Base-by-base conservation (phyloP, 2,329 filamentous ascomycete genomes). In the Pestalotiopsis sp. region DNA sequence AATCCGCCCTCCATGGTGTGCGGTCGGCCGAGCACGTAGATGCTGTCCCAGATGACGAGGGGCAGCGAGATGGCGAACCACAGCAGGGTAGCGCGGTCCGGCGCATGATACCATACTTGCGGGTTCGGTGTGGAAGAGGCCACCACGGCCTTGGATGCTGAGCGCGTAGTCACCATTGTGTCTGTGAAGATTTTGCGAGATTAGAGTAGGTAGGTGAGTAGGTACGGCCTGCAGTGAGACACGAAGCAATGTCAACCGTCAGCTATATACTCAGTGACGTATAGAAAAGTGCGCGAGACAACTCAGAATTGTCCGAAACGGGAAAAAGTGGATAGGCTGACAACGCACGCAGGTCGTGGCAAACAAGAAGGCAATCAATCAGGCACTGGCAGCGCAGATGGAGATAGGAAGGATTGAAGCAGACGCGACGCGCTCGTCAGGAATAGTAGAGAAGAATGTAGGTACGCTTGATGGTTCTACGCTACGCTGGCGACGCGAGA, bases 11-110 rank as follows among this genome's bases (percentile, higher is more conserved):
- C 89, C 92, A 97, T 96, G 68, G 90, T 92, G 79, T 91, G 88
- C 38, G 94, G 94, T 23, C 94, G 92, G 66, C 93, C 83, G 61
- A 97, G 84, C 52, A 97, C 89, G 82, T 97, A 97, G 68, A 84
- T 83, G 38, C 88, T 88, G 82, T 97, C 94, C 94, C 94, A 97
- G 64, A 88, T 76, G 63, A 97, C 93, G 70, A 97, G 86, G 1
- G 93, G 93, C 17, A 96, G 82, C 23, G 92, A 94, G 70, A 95
- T 72, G 69, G 86, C 80, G 31, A 97, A 85, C 94, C 94, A 97
- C 71, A 90, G 73, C 58, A 93, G 85, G 25, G 83, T 86, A 1
- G 77, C 67, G 1, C 74, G 69, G 7, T 83, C 80, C 4, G 87
- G 87, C 4, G 80, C 75, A 79, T 89, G 86, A 38, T 77, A 71